Evolutionary conservation across 1,139 yeast genomes (phyloP).

Genomic region (Taphrina deformans): DNA sequence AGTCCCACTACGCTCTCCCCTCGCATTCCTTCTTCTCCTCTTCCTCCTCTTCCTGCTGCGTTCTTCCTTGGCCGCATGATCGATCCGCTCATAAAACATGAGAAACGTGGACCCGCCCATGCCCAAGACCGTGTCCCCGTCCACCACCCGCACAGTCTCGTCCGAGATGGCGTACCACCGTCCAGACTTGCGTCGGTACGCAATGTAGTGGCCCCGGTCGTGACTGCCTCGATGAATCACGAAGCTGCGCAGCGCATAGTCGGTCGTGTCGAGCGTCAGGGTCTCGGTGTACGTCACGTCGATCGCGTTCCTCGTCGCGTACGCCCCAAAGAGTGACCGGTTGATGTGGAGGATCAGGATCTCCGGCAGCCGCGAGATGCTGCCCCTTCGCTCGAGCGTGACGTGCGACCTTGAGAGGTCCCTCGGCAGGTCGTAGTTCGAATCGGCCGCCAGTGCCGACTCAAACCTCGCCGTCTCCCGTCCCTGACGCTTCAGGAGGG

Average conservation of each 20-base stretch:
- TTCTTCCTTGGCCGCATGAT: constrained; percentile 6
- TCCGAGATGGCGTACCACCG: constrained; percentile 26
- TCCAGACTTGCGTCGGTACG: constrained; percentile 17
- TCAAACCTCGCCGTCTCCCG: background rate
- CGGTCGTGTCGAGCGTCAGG: background rate
- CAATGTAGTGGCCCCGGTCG: constrained; percentile 29
- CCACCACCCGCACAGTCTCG: constrained; percentile 23
- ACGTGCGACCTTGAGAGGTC: constrained; percentile 1
- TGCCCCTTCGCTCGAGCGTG: background rate
- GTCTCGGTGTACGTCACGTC: constrained; percentile 11
- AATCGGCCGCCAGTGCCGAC: background rate
- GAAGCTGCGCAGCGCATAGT: constrained; percentile 23
- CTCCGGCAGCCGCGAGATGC: background rate
- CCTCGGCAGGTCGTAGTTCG: constrained; percentile 11
- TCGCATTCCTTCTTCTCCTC: background rate
- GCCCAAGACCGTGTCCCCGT: background rate
- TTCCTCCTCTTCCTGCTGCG: constrained; percentile 5
- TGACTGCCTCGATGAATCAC: constrained; percentile 28
- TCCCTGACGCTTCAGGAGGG: background rate
- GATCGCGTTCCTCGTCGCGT: constrained; percentile 25
- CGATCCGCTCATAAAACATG: constrained; percentile 26
- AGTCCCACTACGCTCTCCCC: background rate
- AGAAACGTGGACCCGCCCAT: constrained; percentile 14
- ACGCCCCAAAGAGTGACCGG: constrained; percentile 17
- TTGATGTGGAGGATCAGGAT: constrained; percentile 27